Evolutionary conservation across 108 stramenopile genomes (phyloP), one percentile per base, ranked within the genome.

Genomic region (Cyclotella sp.): DNA sequence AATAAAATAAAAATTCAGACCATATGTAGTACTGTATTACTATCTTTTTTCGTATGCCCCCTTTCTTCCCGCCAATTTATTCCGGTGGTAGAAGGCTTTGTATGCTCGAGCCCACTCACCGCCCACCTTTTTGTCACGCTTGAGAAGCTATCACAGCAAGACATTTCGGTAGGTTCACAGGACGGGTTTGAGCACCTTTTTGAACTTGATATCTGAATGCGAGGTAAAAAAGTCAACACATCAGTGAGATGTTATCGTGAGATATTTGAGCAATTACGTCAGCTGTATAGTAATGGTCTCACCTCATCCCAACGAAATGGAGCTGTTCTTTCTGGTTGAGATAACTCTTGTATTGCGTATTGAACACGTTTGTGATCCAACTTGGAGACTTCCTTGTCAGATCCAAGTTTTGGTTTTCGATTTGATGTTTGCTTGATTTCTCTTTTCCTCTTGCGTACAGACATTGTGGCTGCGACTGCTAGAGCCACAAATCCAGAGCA

Each of bases 401-500:
- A 55, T 39, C 34, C 13, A 3, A 13, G 4, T n/a, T 3, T 0
- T 14, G 29, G 60, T 34, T 39, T n/a, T 39, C 3, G 30, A 30
- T 39, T 30, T 39, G 30, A 16, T 30, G 14, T 13, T 61, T 30
- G 30, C 4, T 15, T 61, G 60, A 15, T 30, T 61, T n/a, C 34
- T 1, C 13, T 15, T 39, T 7, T 61, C 60, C 34, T 61, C 30
- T 61, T 61, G 30, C 13, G 19, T 7, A 30, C 19, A 12, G 34
- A 61, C 30, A 61, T 30, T 13, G 30, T 39, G 7, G 34, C 34
- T 0, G 30, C 19, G 7, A 61, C 11, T 13, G 34, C 34, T 8
- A 30, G 7, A 16, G 30, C 30, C 15, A 61, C 60, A 30, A 61
- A 61, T 15, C 60, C 60, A 30, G 60, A 61, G 60, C 60, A 30